Evolutionary conservation across 345 rosid genomes (phyloP).

Genomic region (Eucalyptus camaldulensis): DNA sequence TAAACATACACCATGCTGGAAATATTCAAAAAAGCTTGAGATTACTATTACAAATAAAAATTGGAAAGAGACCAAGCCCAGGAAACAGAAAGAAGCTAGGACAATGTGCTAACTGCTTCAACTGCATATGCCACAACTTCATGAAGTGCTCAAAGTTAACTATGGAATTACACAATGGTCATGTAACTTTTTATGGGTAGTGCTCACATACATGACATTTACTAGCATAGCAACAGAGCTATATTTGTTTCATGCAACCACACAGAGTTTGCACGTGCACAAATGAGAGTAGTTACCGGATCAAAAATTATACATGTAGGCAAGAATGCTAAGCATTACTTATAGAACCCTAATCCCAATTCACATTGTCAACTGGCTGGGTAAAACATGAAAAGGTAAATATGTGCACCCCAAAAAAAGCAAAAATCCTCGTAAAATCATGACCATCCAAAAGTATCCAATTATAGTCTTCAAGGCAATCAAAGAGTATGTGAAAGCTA

Average conservation of each 20-base stretch:
- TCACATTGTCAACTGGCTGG: neutral
- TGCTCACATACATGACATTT: neutral
- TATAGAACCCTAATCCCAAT: neutral
- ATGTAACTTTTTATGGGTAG: neutral
- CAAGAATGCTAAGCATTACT: neutral
- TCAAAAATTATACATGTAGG: neutral
- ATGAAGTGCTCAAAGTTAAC: neutral
- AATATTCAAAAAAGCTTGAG: neutral
- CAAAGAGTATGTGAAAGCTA: neutral
- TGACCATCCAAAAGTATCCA: too few relatives aligned
- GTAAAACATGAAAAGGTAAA: neutral
- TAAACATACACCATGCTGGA: neutral
- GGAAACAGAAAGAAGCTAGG: neutral
- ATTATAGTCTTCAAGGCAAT: neutral
- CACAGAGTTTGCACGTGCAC: neutral
- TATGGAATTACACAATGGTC: neutral
- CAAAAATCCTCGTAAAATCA: neutral
- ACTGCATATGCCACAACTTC: neutral
- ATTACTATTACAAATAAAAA: neutral
- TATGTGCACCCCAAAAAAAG: too few relatives aligned
- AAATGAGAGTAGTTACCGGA: neutral
- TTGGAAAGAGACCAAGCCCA: neutral
- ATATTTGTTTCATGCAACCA: neutral
- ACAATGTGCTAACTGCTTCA: neutral
- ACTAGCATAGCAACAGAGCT: neutral